Conservation (phyloP, 2,329 filamentous ascomycete species). For the Microsporum canis region DNA sequence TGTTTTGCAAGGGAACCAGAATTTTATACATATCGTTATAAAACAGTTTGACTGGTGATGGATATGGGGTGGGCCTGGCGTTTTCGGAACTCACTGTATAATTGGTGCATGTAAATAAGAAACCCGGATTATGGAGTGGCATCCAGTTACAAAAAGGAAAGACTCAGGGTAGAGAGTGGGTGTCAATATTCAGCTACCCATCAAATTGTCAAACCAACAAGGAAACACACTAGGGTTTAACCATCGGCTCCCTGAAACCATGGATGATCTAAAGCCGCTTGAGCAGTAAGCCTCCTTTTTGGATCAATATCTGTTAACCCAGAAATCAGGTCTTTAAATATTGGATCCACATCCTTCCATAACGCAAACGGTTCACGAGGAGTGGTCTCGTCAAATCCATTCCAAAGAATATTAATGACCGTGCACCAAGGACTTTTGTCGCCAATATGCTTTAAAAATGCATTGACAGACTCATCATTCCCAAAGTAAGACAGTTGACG, state of each 20-base stretch:
- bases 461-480: background rate
- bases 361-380: conserved; percentile 12
- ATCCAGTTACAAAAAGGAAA: too few relatives aligned
- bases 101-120: too few relatives aligned
- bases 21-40: too few relatives aligned
- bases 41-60: too few relatives aligned
- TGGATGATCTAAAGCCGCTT: conserved; percentile 23
- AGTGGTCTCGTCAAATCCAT: background rate
- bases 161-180: too few relatives aligned
- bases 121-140: too few relatives aligned
- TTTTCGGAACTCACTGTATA: too few relatives aligned
- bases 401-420: background rate
- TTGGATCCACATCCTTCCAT: conserved; percentile 29
- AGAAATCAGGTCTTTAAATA: conserved; percentile 22
- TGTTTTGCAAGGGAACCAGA: background rate
- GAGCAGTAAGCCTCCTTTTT: conserved; percentile 23
- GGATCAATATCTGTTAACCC: conserved; percentile 25
- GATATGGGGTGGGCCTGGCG: too few relatives aligned
- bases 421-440: background rate
- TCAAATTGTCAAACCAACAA: background rate
- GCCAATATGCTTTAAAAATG: background rate
- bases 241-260: conserved; percentile 18
- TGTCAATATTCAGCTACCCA: too few relatives aligned
- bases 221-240: background rate
- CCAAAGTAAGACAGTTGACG: background rate